Evolutionary conservation across 495 filamentous ascomycete genomes (phyloP).

Genomic region (Trichoderma virens): DNA sequence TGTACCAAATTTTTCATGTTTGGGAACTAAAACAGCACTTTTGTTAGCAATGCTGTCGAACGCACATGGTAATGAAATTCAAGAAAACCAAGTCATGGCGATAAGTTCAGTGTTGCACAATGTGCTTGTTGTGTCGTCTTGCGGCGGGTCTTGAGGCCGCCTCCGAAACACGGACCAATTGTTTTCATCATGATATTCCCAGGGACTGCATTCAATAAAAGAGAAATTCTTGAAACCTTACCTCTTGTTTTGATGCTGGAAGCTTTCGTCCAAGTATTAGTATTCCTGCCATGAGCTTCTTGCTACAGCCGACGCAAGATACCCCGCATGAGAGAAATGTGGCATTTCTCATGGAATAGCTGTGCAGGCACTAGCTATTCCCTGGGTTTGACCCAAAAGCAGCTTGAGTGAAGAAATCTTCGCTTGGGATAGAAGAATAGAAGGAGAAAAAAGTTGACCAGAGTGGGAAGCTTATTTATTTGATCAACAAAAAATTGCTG

Average conservation of each 20-base stretch:
- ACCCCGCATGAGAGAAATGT: neutral
- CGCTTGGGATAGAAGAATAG: neutral
- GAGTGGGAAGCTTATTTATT: conserved; percentile 69
- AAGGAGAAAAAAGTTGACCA: neutral
- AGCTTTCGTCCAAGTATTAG: neutral
- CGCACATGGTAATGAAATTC: neutral
- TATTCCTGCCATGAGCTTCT: neutral
- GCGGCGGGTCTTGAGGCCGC: conserved; percentile 92
- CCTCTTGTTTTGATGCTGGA: neutral
- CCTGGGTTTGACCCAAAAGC: neutral
- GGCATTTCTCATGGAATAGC: too few relatives aligned
- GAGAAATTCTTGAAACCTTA: neutral
- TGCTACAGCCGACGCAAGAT: neutral
- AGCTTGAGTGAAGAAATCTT: neutral
- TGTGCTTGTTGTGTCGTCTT: conserved; percentile 74
- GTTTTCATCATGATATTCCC: conserved; percentile 64
- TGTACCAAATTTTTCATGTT: neutral
- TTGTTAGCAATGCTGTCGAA: neutral
- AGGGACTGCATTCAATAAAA: neutral
- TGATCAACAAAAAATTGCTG: conserved; percentile 14
- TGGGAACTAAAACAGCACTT: neutral
- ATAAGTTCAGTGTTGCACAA: conserved; percentile 71
- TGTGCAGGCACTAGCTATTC: neutral
- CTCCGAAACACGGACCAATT: conserved; percentile 98
- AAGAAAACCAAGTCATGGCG: neutral